Evolutionary conservation across 169 alveolate genomes (phyloP).

Genomic region (Plasmodium inui): DNA sequence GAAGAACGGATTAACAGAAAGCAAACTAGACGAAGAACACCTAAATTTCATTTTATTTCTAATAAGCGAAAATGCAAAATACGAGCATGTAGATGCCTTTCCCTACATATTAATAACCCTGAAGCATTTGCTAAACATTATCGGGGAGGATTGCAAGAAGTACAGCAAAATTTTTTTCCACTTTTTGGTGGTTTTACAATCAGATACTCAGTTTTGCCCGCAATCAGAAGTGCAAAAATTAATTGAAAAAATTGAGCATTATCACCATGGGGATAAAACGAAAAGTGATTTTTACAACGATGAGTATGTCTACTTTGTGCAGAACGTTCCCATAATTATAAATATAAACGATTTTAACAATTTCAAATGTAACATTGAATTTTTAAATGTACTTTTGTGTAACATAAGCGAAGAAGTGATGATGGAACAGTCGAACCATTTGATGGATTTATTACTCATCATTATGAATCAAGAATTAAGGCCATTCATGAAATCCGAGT

Average conservation of each 20-base stretch:
- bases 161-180: constrained; percentile 57
- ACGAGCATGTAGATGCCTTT: constrained; percentile 28
- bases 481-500: constrained; percentile 59
- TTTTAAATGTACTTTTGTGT: constrained; percentile 33
- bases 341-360: constrained; percentile 45
- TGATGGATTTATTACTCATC: constrained; percentile 19
- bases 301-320: constrained; percentile 23
- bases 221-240: constrained; percentile 14
- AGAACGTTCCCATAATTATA: constrained; percentile 19
- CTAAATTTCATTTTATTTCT: constrained; percentile 54
- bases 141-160: constrained; percentile 44
- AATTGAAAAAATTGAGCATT: constrained; percentile 44
- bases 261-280: constrained; percentile 11
- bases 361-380: constrained; percentile 42
- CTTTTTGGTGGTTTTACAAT: constrained; percentile 47
- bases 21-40: constrained; percentile 8
- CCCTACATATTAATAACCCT: constrained; percentile 43
- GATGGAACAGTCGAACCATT: constrained; percentile 10
- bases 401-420: constrained; percentile 33
- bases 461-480: constrained; percentile 38
- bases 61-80: constrained; percentile 58
- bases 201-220: constrained; percentile 20
- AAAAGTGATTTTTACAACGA: constrained; percentile 37
- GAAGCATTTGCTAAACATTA: constrained; percentile 28
- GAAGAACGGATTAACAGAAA: background rate